Percentiles rank a stretch among this genome's conserved stretches.
phyloP scores from a whole-genome alignment of 2,329 filamentous ascomycete species.

The Fusarium aywerte region DNA sequence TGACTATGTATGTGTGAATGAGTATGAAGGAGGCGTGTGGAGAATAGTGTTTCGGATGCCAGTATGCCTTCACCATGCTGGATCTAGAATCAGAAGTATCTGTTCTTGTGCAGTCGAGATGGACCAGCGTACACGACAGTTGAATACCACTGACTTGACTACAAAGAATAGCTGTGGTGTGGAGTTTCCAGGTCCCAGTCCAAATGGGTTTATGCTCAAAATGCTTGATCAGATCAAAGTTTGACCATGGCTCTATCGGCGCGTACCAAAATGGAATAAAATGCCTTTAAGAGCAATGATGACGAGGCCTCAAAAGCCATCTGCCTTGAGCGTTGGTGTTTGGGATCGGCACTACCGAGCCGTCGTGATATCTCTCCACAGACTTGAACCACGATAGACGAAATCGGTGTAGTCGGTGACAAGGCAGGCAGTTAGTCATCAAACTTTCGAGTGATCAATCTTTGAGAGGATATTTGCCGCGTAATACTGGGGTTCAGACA shows the following conservation, averaged over 20 bases:
- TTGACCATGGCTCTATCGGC: not conserved
- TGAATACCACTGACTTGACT: not conserved
- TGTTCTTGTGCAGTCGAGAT: not conserved
- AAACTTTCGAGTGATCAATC: conserved; percentile 7
- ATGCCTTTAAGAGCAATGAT: not conserved
- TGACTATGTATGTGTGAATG: conserved; percentile 11
- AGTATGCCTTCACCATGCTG: conserved; percentile 6
- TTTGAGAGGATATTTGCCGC: conserved; percentile 1
- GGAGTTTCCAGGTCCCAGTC: not conserved
- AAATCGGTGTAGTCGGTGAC: conserved; percentile 31
- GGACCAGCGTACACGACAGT: not conserved
- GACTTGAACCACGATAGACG: conserved; percentile 27
- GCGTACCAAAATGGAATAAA: not conserved
- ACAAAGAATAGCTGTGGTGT: not conserved
- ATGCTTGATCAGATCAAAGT: conserved; percentile 22
- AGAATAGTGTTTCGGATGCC: not conserved
- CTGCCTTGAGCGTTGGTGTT: not conserved
- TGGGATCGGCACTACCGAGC: conserved; percentile 19
- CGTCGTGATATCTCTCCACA: conserved; percentile 5
- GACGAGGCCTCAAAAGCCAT: conserved; percentile 6
- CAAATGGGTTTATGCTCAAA: not conserved
- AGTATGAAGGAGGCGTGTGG: conserved; percentile 31
- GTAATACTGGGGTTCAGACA: conserved; percentile 14
- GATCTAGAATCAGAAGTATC: not conserved
- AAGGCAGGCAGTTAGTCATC: conserved; percentile 16